Base-by-base conservation (phyloP, 352 stramenopile species). In the Globisporangium canariense region DNA sequence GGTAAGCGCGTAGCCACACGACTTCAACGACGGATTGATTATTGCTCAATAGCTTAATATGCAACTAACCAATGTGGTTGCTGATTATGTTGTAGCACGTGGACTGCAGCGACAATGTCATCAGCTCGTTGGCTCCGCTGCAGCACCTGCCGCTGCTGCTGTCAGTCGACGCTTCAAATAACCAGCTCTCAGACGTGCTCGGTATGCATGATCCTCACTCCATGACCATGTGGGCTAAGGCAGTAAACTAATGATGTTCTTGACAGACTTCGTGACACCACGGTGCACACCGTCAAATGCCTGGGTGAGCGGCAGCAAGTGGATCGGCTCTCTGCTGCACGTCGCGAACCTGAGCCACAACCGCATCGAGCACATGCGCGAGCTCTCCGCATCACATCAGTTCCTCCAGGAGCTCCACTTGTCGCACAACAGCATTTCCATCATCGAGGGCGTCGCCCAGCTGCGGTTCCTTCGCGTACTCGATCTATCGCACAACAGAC, bases 321-420 rank as follows among this genome's bases (percentile, higher is more conserved):
- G 81, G 76, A 83, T 90, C 55, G 82, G 85, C 0, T 91, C 85
- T 25, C 62, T 90, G 53, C 25, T 93, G 45, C 82, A 79, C 13
- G 73, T 74, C 43, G 82, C 79, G 16, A 73, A 76, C 10, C 64
- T 91, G 14, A 72, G 74, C 28, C 69, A 66, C 34, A 93, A 93
- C 51, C 62, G 34, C 13, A 89, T 93, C 53, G 62, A 67, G 16
- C 66, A 54, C 16, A 85, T 91, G 53, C 82, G 78, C 18, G 73
- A 83, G 13, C 71, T 93, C 11, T 61, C 72, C 22, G 53, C 13
- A 2, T 71, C 76, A 1, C 83, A 91, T 43, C 79, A 76, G 25
- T 93, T 90, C 54, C 58, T 93, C 10, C 70, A 85, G 41, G 82
- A 93, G 68, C 73, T 93, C 14, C 56, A 76, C 14, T 65, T 93